Base-by-base conservation (phyloP, 306 rosid genomes). In the Fagus crenata region DNA sequence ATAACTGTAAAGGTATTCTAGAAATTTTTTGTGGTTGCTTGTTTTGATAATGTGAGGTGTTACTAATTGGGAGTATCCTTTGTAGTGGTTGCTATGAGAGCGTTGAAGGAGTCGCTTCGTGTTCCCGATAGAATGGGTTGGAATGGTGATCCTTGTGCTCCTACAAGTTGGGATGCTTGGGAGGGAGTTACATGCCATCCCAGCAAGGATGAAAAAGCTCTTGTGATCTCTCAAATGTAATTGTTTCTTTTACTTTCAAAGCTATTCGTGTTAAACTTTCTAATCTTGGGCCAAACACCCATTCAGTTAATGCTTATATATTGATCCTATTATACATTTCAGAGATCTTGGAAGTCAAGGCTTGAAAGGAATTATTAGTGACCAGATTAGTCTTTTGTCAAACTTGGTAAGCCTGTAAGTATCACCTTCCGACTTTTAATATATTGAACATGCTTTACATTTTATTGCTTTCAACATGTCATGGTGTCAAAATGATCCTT, bases 91-190 rank as follows among this genome's bases (percentile, higher is more conserved):
- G 97, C 97, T 59, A 92, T 95, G 97, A 88, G 84, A 80, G 96
- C 91, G 2, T 84, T 95, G 96, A 95, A 95, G 77, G 96, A 88
- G 8, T 89, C 97, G 7, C 92, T 95, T 39, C 87, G 87, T 13
- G 72, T 95, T 81, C 98, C 97, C 2, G 98, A 84, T 82, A 85
- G 98, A 84, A 95, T 95, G 98, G 97, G 98, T 75, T 95, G 98
- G 97, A 95, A 95, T 71, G 98, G 98, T 7, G 98, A 95, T 89
- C 98, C 98, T 6, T 95, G 98, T 88, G 98, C 97, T 61, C 97
- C 98, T 76, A 89, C 96, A 17, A 87, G 56, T 68, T 92, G 97
- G 98, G 97, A 92, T 89, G 97, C 98, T 28, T 95, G 98, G 98
- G 98, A 95, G 86, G 97, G 98, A 74, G 97, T 92, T 79, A 90